Percentiles rank a stretch among this genome's conserved stretches.
Conservation (phyloP, 768 basidiomycete species). For the Pisolithus tinctorius region DNA sequence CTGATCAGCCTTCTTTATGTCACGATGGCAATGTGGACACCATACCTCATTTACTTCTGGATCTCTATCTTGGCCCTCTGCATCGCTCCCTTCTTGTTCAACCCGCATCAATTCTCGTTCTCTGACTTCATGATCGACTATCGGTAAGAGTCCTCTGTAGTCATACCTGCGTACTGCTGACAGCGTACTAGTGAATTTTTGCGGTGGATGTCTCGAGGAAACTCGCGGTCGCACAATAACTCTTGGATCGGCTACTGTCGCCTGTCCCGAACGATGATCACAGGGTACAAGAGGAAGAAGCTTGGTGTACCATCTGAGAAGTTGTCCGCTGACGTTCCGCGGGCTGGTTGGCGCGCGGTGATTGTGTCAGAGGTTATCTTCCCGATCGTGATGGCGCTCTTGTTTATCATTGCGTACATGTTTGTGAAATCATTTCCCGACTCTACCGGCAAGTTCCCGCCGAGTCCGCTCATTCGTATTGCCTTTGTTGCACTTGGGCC, state of each 20-base stretch:
- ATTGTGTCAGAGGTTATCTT: conserved; percentile 83
- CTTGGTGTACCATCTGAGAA: conserved; percentile 97
- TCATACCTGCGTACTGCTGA: background rate
- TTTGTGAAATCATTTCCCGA: conserved; percentile 86
- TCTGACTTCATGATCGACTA: conserved; percentile 97
- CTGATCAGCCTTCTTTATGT: conserved; percentile 90
- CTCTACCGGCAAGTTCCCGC: conserved; percentile 52
- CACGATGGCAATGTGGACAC: conserved; percentile 86
- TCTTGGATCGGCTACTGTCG: conserved; percentile 99
- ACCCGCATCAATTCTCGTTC: conserved; percentile 98
- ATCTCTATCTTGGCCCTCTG: conserved; percentile 88
- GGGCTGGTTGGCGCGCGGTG: conserved; percentile 89
- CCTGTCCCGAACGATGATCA: conserved; percentile 95
- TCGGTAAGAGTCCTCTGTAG: conserved; percentile 39
- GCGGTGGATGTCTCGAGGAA: conserved; percentile 98
- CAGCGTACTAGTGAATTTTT: conserved; percentile 72
- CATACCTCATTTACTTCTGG: conserved; percentile 97
- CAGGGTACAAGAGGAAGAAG: conserved; percentile 99
- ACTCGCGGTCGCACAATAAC: conserved; percentile 94
- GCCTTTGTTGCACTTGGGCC: conserved; percentile 91
- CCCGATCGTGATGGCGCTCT: conserved; percentile 75
- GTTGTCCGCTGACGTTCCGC: conserved; percentile 89
- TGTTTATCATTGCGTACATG: conserved; percentile 87
- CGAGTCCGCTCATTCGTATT: conserved; percentile 87
- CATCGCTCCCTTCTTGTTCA: conserved; percentile 96